phyloP scores from a whole-genome alignment of 768 basidiomycete genomes.

The Tremella fuciformis region DNA sequence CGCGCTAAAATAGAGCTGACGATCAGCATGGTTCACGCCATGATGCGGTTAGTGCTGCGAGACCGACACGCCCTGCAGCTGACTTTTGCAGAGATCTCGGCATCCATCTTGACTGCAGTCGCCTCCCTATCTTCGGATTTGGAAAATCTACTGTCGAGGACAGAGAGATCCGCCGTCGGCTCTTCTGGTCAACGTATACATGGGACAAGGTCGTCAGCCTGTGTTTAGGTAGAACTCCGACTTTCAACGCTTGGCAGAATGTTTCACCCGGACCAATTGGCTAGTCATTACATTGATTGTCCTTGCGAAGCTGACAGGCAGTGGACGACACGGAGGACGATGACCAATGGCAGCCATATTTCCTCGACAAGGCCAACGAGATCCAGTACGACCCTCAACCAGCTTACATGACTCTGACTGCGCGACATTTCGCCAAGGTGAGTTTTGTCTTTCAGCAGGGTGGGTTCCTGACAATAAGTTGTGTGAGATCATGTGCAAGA shows the following conservation, averaged over 20 bases:
- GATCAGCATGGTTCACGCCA: slow-evolving; percentile 22
- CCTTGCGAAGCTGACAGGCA: background rate
- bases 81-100: slow-evolving; percentile 20
- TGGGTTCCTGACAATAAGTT: slow-evolving; percentile 11
- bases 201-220: slow-evolving; percentile 33
- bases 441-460: background rate
- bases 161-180: slow-evolving; percentile 22
- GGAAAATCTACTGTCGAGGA: slow-evolving; percentile 26
- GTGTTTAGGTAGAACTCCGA: slow-evolving; percentile 23
- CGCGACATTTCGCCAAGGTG: slow-evolving; percentile 24
- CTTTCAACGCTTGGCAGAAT: slow-evolving; percentile 28
- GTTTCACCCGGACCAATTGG: slow-evolving; percentile 26
- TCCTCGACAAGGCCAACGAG: slow-evolving; percentile 17
- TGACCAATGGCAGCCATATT: slow-evolving; percentile 22
- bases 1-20: slow-evolving; percentile 12
- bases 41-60: slow-evolving; percentile 18
- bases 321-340: slow-evolving; percentile 33
- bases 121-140: slow-evolving; percentile 29
- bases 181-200: slow-evolving; percentile 29
- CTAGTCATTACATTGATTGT: background rate
- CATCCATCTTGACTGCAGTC: slow-evolving; percentile 24
- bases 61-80: background rate
- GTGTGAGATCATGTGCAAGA: slow-evolving; percentile 30
- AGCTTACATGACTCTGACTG: slow-evolving; percentile 18
- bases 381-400: slow-evolving; percentile 19